These are phyloP conservation scores for Aspergillus floridensis DNA, from an alignment of 2,329 filamentous ascomycete species.

Conservation along the genomic window DNA sequence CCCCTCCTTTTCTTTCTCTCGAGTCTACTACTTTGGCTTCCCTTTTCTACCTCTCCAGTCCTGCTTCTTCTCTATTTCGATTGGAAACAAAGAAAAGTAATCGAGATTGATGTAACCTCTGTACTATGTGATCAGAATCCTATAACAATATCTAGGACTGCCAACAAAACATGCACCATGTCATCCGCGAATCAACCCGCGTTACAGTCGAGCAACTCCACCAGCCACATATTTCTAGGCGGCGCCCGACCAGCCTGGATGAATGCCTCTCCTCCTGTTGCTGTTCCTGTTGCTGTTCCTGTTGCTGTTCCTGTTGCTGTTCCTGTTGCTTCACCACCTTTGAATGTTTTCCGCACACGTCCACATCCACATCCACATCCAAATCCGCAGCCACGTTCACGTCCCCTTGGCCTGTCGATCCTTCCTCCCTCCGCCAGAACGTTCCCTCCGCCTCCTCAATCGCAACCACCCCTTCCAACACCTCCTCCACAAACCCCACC, in stretches of 20 bases:
- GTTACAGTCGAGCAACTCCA: conserved; percentile 38
- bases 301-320: background rate
- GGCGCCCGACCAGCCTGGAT: conserved; percentile 42
- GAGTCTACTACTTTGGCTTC: too few species aligned
- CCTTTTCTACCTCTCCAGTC: too few species aligned
- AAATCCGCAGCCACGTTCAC: too few species aligned
- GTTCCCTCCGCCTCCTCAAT: background rate
- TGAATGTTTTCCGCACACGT: background rate
- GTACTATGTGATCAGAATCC: too few species aligned
- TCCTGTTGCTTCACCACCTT: background rate
- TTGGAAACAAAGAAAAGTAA: too few species aligned
- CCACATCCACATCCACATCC: background rate
- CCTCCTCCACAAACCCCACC: conserved; percentile 3
- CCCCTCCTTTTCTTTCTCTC: too few species aligned
- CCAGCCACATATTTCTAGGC: conserved; percentile 41
- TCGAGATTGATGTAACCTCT: too few species aligned
- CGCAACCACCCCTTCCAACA: background rate
- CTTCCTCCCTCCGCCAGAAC: background rate
- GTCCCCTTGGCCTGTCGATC: background rate
- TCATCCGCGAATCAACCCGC: background rate
- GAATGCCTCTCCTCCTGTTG: conserved; percentile 12
- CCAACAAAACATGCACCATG: background rate
- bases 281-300: background rate
- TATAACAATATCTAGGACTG: too few species aligned
- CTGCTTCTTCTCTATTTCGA: too few species aligned